Evolutionary conservation across 139 green algal species (phyloP).

Genomic region (Klebsormidium nitens): DNA sequence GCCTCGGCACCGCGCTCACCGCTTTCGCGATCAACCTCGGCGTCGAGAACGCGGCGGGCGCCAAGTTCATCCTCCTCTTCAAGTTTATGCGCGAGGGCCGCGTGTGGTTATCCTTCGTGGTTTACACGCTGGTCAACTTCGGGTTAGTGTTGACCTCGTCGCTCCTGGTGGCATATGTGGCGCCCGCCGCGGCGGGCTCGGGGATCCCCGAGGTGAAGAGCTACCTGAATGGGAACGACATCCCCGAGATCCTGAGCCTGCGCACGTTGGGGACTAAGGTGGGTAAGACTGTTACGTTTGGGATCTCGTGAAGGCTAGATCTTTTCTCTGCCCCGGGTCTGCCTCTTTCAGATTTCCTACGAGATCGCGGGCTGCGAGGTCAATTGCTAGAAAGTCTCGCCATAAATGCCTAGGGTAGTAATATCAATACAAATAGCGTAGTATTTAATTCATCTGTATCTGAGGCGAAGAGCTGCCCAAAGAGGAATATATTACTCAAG

Average conservation of each 20-base stretch:
- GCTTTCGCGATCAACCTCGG: constrained; percentile 61
- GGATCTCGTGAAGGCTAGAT: too few species aligned
- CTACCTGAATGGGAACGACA: constrained; percentile 77
- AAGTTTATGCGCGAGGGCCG: constrained; percentile 44
- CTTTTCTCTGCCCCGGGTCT: too few species aligned
- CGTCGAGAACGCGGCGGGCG: constrained; percentile 69
- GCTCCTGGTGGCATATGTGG: constrained; percentile 49
- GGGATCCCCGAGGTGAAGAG: constrained; percentile 79
- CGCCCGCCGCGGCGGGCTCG: constrained; percentile 54
- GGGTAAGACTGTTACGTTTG: too few species aligned
- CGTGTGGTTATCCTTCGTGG: constrained; percentile 11
- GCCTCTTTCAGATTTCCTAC: too few species aligned
- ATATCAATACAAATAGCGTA: too few species aligned
- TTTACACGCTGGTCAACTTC: constrained; percentile 59
- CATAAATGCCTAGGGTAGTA: too few species aligned
- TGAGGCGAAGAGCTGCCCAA: too few species aligned
- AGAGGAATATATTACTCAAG: too few species aligned
- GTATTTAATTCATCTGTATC: too few species aligned
- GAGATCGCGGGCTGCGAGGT: too few species aligned
- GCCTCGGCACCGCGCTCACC: constrained; percentile 9
- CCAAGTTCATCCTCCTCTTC: constrained; percentile 66
- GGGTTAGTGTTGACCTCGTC: constrained; percentile 47
- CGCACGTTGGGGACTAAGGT: constrained; percentile 68
- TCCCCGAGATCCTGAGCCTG: constrained; percentile 55
- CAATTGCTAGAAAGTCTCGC: too few species aligned